Conservation (phyloP, 306 rosid genomes). For the Glycine soja region DNA sequence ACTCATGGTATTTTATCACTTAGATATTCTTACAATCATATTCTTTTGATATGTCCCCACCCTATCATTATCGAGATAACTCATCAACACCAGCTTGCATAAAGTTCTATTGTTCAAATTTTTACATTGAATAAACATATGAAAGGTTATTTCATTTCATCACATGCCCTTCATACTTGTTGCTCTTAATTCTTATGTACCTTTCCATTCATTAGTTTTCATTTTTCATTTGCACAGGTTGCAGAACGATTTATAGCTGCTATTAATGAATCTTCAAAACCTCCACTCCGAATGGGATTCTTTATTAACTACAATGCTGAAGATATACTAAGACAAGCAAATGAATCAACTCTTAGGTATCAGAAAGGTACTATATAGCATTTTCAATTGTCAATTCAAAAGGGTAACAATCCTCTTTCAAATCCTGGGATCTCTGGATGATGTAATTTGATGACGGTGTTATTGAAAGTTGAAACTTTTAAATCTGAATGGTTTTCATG, state of each 20-base stretch:
- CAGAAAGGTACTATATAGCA: conserved; percentile 60
- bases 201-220: not conserved
- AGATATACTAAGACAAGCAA: conserved; percentile 81
- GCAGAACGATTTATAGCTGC: conserved; percentile 73
- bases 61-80: conserved; percentile 28
- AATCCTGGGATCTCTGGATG: not conserved
- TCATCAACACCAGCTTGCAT: not conserved
- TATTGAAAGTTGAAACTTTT: not conserved
- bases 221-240: conserved; percentile 57
- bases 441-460: not conserved
- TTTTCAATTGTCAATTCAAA: conserved; percentile 27
- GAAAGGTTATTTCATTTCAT: not conserved
- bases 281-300: conserved; percentile 73
- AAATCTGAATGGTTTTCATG: conserved; percentile 1
- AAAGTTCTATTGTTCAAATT: conserved; percentile 14
- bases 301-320: conserved; percentile 66
- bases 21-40: conserved; percentile 3
- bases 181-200: too few relatives aligned
- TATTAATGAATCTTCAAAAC: conserved; percentile 62
- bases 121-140: not conserved
- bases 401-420: not conserved
- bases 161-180: too few relatives aligned
- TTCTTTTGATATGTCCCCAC: not conserved
- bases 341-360: conserved; percentile 74
- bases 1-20: conserved; percentile 57